Base-by-base conservation (phyloP, 177 flowering plant species). In the Vitis hybrid region DNA sequence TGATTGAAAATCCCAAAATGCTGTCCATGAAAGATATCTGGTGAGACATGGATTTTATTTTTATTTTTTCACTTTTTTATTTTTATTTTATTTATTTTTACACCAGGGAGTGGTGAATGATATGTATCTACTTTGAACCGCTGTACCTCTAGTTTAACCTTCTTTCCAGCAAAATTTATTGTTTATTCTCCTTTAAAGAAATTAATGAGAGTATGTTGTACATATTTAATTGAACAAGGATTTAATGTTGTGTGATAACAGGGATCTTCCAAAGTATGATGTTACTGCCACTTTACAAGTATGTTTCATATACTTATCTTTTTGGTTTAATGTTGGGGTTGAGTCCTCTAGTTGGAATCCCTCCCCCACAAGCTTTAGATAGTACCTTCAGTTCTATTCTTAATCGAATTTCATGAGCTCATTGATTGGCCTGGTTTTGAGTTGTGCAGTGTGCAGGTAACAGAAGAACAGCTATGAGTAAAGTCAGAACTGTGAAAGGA, bases 401-500 rank as follows among this genome's bases (percentile, higher is more conserved):
- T 15, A 7, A 14, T 27, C 6, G 4, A n/a, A 0, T 55, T 27
- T 52, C 11, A 53, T 64, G 65, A 65, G 58, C 15, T 56, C 61
- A 57, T 5, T 35, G 3, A 12, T 56, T 66, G 49, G 35, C 63
- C 54, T 73, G 66, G 66, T 8, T 66, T 61, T 67, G 57, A 15
- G 53, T 65, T 73, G 51, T 58, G 15, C 79, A 95, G 99, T 96
- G 99, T 84, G 99, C 99, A 73, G 99, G 99, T 52, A 96, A 96
- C 74, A 84, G 99, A 71, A 88, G 99, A 81, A 96, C 97, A 17
- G 98, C 99, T 30, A 96, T 96, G 99, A 96, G 98, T 84, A 83
- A 89, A 63, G 79, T 65, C 46, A 85, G 75, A 73, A 86, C 78
- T 67, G 99, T 95, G 68, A 91, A 76, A 78, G 99, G 98, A 77